These are phyloP conservation scores for Pholiota molesta DNA, from an alignment of 768 basidiomycete species.

Conservation along the genomic window DNA sequence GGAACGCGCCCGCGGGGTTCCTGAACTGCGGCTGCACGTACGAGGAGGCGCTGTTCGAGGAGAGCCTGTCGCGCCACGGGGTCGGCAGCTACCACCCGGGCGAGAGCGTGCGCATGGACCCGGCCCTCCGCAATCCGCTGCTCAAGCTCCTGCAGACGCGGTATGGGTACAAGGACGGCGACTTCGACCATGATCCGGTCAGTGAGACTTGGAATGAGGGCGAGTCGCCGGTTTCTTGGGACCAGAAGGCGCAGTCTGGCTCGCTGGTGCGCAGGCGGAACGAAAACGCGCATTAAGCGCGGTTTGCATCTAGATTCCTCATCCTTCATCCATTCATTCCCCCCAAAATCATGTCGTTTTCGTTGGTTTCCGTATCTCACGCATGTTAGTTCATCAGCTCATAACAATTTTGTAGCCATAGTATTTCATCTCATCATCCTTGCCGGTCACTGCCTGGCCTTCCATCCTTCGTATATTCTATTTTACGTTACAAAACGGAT, in stretches of 20 bases:
- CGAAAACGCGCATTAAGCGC: conserved; percentile 28
- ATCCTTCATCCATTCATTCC: background rate
- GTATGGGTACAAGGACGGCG: conserved; percentile 82
- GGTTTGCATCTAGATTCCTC: background rate
- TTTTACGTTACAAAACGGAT: background rate
- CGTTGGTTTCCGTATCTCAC: background rate
- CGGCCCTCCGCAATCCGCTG: conserved; percentile 80
- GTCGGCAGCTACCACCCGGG: conserved; percentile 86
- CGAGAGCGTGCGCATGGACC: conserved; percentile 88
- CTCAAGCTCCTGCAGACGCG: conserved; percentile 70
- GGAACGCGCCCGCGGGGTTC: conserved; percentile 75
- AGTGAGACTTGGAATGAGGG: conserved; percentile 71
- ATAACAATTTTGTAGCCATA: background rate
- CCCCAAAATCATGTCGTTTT: background rate
- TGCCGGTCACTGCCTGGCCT: background rate
- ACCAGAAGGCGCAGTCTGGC: conserved; percentile 52
- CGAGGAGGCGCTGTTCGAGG: conserved; percentile 87
- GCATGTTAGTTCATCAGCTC: background rate
- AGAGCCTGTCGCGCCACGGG: conserved; percentile 75
- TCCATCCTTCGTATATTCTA: background rate
- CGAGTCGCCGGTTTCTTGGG: conserved; percentile 68
- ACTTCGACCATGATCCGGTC: conserved; percentile 73
- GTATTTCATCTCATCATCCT: background rate
- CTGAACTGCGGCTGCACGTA: conserved; percentile 88
- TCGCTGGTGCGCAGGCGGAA: conserved; percentile 35